Evolutionary conservation across 1,139 yeast genomes (phyloP).

Genomic region (Hyphopichia fennica): DNA sequence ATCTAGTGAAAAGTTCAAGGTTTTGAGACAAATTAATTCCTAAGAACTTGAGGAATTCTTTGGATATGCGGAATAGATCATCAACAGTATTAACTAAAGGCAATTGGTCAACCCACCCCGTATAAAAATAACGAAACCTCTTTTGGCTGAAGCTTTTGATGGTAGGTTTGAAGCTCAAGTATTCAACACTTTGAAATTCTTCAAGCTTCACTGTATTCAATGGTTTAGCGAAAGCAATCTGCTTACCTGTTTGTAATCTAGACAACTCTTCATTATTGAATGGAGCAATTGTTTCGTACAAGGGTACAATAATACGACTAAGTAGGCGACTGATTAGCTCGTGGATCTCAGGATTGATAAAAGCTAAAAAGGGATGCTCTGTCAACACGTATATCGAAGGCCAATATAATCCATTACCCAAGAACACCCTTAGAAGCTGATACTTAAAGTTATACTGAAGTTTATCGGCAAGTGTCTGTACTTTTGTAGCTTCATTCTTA

Average conservation of each 20-base stretch:
- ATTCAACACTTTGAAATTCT: slow-evolving; percentile 15
- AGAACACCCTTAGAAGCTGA: slow-evolving; percentile 51
- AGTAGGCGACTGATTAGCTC: slow-evolving; percentile 52
- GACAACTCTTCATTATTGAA: slow-evolving; percentile 19
- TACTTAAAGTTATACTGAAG: slow-evolving; percentile 24
- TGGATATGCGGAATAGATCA: slow-evolving; percentile 47
- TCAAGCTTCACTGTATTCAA: slow-evolving; percentile 33
- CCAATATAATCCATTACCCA: slow-evolving; percentile 64
- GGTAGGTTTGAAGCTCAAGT: slow-evolving; percentile 34
- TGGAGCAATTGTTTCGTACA: slow-evolving; percentile 29
- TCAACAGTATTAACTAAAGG: slow-evolving; percentile 38
- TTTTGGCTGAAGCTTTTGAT: slow-evolving; percentile 28
- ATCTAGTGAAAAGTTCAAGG: slow-evolving; percentile 50
- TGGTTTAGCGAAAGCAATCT: slow-evolving; percentile 29
- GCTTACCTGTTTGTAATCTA: slow-evolving; percentile 21
- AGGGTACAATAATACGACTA: slow-evolving; percentile 51
- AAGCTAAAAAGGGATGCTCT: slow-evolving; percentile 62
- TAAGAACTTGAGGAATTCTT: slow-evolving; percentile 51
- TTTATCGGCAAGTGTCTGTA: slow-evolving; percentile 10
- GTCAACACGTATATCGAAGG: slow-evolving; percentile 64
- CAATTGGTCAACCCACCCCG: slow-evolving; percentile 47
- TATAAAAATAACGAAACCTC: slow-evolving; percentile 48
- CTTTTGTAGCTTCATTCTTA: slow-evolving; percentile 6
- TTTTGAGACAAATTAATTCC: slow-evolving; percentile 59
- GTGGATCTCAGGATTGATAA: slow-evolving; percentile 53